Evolutionary conservation across 2,329 filamentous ascomycete species (phyloP).

Genomic region (Stemphylium vesicarium): DNA sequence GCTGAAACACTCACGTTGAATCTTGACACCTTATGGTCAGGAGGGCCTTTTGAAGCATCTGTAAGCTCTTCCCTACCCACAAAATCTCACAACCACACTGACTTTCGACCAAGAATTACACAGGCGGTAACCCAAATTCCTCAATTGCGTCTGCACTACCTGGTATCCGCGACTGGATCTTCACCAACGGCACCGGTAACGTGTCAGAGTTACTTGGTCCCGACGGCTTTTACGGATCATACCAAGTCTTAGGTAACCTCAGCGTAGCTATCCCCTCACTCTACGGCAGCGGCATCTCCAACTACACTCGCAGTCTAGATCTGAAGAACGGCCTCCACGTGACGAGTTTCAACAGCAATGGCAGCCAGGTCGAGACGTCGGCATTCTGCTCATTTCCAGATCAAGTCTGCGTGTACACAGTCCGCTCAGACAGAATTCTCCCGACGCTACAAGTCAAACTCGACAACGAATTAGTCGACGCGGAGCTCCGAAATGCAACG

Average conservation of each 20-base stretch:
- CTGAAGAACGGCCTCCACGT: slow-evolving; percentile 52
- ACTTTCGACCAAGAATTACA: slow-evolving; percentile 48
- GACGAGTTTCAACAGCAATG: slow-evolving; percentile 39
- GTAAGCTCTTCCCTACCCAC: slow-evolving; percentile 29
- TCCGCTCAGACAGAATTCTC: slow-evolving; percentile 43
- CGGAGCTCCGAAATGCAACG: slow-evolving; percentile 33
- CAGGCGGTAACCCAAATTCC: slow-evolving; percentile 55
- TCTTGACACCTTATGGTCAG: slow-evolving; percentile 59
- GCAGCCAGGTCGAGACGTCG: slow-evolving; percentile 41
- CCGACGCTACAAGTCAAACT: slow-evolving; percentile 52
- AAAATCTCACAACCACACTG: background rate
- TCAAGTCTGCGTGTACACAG: slow-evolving; percentile 50
- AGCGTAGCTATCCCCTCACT: slow-evolving; percentile 48
- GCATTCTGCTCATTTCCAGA: slow-evolving; percentile 56
- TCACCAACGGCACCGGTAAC: slow-evolving; percentile 58
- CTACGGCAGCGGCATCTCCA: slow-evolving; percentile 1
- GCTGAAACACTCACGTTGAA: slow-evolving; percentile 56
- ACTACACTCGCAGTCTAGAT: slow-evolving; percentile 55
- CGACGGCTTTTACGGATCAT: slow-evolving; percentile 54
- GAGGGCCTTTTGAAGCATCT: slow-evolving; percentile 56
- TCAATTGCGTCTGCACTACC: slow-evolving; percentile 47
- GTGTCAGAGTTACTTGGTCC: slow-evolving; percentile 47
- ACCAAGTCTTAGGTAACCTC: slow-evolving; percentile 57
- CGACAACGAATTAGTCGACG: slow-evolving; percentile 50
- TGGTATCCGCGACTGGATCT: slow-evolving; percentile 56